A percentile compares a stretch with the other conserved stretches of the same genome.
Conservation (phyloP, 139 green algal species). For the Deuterostichococcus epilithicus region DNA sequence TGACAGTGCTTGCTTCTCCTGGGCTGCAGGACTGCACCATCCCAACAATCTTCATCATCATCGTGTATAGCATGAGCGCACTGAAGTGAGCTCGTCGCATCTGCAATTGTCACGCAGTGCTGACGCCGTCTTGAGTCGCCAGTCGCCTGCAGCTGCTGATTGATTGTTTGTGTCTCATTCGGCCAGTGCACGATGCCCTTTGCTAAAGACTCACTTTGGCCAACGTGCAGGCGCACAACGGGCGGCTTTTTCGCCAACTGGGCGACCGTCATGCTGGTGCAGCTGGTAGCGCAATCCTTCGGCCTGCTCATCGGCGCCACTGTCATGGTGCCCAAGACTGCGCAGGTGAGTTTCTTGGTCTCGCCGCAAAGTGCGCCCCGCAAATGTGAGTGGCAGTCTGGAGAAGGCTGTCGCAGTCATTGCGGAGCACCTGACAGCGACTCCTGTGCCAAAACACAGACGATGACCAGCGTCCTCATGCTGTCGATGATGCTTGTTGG, state of each 20-base stretch:
- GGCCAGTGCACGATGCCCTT: too few species aligned
- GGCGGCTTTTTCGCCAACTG: slow-evolving; percentile 67
- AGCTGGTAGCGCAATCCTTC: slow-evolving; percentile 49
- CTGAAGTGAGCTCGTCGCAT: slow-evolving; percentile 24
- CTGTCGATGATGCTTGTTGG: slow-evolving; percentile 49
- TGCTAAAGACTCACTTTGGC: background rate
- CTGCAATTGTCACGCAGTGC: too few species aligned
- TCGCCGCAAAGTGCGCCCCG: too few species aligned
- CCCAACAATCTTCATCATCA: slow-evolving; percentile 21
- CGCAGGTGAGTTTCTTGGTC: slow-evolving; percentile 6
- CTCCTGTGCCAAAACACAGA: slow-evolving; percentile 21
- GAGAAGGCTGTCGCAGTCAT: too few species aligned
- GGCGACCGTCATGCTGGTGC: slow-evolving; percentile 38
- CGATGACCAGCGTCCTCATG: slow-evolving; percentile 58
- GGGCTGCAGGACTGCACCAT: slow-evolving; percentile 19
- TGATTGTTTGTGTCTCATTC: too few species aligned
- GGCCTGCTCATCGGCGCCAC: slow-evolving; percentile 72
- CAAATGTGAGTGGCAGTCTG: too few species aligned
- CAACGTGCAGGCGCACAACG: slow-evolving; percentile 18
- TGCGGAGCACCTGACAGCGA: too few species aligned
- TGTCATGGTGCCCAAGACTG: slow-evolving; percentile 55
- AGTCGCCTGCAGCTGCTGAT: too few species aligned
- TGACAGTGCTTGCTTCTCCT: background rate
- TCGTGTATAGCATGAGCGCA: slow-evolving; percentile 49
- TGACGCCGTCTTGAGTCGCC: too few species aligned